Evolutionary conservation across 2,329 filamentous ascomycete genomes (phyloP).

Genomic region (Fusarium nematophilum): DNA sequence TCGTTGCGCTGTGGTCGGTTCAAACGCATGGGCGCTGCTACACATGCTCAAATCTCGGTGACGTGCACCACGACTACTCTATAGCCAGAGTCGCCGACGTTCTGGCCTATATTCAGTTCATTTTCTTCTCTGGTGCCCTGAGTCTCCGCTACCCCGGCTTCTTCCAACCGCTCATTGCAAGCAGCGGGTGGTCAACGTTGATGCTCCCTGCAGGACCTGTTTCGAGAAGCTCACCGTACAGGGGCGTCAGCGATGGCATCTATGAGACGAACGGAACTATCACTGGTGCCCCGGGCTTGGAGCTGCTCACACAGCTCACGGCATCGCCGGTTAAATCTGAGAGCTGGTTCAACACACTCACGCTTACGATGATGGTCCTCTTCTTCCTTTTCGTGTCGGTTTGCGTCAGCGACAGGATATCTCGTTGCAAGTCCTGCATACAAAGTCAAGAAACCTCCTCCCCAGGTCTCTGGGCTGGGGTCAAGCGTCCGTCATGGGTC

Average conservation of each 20-base stretch:
- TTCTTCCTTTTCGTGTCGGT: slow-evolving; percentile 68
- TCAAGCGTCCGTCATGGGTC: slow-evolving; percentile 55
- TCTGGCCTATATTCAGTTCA: slow-evolving; percentile 80
- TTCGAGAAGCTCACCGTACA: slow-evolving; percentile 37
- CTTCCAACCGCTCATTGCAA: slow-evolving; percentile 76
- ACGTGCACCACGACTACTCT: not conserved
- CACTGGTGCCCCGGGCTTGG: slow-evolving; percentile 63
- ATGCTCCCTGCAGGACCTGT: slow-evolving; percentile 61
- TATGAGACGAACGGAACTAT: slow-evolving; percentile 76
- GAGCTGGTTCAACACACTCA: slow-evolving; percentile 77
- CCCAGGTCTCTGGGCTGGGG: slow-evolving; percentile 45
- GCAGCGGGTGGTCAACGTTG: slow-evolving; percentile 74
- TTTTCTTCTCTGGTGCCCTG: slow-evolving; percentile 75
- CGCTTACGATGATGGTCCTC: slow-evolving; percentile 69
- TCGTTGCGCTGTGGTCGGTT: slow-evolving; percentile 3
- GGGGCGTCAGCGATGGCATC: slow-evolving; percentile 62
- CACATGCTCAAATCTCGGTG: not conserved
- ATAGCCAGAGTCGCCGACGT: slow-evolving; percentile 58
- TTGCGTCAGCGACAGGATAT: slow-evolving; percentile 50
- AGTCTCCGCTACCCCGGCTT: slow-evolving; percentile 79
- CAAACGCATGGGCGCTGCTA: slow-evolving; percentile 1
- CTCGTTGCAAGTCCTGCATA: not conserved
- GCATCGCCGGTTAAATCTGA: slow-evolving; percentile 72
- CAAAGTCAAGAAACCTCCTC: not conserved
- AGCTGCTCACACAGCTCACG: slow-evolving; percentile 73